Evolutionary conservation across 2,329 filamentous ascomycete species (phyloP), one percentile per base, ranked within the genome.

Genomic region (Biscogniauxia sp.): DNA sequence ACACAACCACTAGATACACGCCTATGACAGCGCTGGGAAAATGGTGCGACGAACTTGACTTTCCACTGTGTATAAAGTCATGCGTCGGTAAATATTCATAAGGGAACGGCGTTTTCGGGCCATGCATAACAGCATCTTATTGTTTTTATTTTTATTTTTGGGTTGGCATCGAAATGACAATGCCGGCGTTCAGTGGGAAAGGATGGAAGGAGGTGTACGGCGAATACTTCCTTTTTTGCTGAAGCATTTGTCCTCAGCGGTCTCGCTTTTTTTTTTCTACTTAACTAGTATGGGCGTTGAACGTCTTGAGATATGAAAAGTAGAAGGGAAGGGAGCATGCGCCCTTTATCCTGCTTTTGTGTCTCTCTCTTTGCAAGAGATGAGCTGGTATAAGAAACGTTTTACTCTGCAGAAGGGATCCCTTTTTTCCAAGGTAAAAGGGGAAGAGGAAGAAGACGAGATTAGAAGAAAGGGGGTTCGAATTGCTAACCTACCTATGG

Each of bases 21-120:
- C 28, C 28, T 8, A 45, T 13, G 37, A 45, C 13, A 2, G 37
- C 13, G 17, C 17, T 45, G 15, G 32, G 45, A 32, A 32, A 32
- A 7, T 3, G 28, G 28, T 5, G 28, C 28, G 28, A 32, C 51
- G 11, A 26, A 19, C 32, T 5, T 19, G 23, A 65, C 55, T 57
- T 61, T 23, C 51, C 57, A 49, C 53, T 58, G 54, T 62, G 61
- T 59, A 63, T 58, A 65, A 58, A 58, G 59, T 57, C 56, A 58
- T 65, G 2, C 17, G 37, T n/a, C 37, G 15, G 17, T 45, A 56
- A 56, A 54, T 66, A 62, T 68, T 61, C 63, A 66, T 60, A 64
- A 23, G 61, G 60, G 54, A 61, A 55, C 56, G 69, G 68, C 67
- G 68, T 70, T 69, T 56, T 32, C 45, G 20, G 50, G 50, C 19